Conservation (phyloP, 2,329 filamentous ascomycete genomes). For the Monilinia laxa region DNA sequence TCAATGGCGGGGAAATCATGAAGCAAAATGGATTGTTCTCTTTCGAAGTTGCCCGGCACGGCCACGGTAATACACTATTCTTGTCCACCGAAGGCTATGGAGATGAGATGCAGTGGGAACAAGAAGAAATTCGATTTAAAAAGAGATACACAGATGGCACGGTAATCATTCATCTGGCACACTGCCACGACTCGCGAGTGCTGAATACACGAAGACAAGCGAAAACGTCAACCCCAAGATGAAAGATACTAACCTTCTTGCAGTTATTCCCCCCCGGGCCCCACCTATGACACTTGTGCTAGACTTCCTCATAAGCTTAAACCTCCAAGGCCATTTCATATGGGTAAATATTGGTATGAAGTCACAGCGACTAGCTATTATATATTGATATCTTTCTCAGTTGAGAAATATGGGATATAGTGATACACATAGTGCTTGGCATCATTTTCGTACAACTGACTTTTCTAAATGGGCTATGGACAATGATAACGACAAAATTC, state of each 20-base stretch:
- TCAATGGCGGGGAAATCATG: too few species aligned
- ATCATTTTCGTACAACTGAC: neutral
- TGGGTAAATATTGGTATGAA: neutral
- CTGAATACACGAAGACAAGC: too few species aligned
- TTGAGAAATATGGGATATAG: neutral
- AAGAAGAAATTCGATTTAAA: neutral
- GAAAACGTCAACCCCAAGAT: too few species aligned
- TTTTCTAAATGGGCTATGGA: neutral
- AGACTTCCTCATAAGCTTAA: neutral
- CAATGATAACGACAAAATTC: neutral
- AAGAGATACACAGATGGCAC: neutral
- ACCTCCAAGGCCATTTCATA: neutral
- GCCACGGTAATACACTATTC: neutral
- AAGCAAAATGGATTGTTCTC: too few species aligned
- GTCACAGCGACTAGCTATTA: neutral
- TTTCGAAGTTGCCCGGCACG: neutral
- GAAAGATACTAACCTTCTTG: too few species aligned
- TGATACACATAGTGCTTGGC: neutral
- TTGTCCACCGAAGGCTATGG: neutral
- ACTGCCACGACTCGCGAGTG: too few species aligned
- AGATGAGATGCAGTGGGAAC: neutral
- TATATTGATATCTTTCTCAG: neutral
- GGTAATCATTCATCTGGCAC: neutral
- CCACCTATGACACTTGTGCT: neutral
- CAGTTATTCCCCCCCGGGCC: too few species aligned